Evolutionary conservation across 176 grass and related monocot genomes (phyloP), one percentile per base, ranked within the genome.

Genomic region (Cenchrus americanus): DNA sequence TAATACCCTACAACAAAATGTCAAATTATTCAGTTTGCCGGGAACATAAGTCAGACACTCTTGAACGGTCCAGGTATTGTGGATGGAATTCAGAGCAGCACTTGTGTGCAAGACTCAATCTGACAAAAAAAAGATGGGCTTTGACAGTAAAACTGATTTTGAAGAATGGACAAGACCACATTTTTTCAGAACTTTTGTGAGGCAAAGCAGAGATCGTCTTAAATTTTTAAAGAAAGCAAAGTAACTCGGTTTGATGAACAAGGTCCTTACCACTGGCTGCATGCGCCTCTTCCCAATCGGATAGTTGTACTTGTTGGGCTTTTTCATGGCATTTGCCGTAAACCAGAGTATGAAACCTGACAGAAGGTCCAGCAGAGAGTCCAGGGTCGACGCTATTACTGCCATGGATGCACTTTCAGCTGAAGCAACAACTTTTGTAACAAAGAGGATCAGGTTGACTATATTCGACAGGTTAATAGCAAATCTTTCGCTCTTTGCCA

Each of bases 321-420:
- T 99, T 57, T 89, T 95, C 96, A 99, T 99, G 10, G 91, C 86
- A 51, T 96, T 22, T 5, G 96, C 78, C 0, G 96, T 99, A 15
- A 90, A 95, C 93, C 83, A 99, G 50, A 99, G 96, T 78, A 99
- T 99, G 75, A 96, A 68, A 26, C 96, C 96, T 57, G 96, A 98
- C 62, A 99, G 51, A 32, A 99, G 87, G 77, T 99, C 96, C 53
- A 99, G 69, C 13, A 99, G 80, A 50, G 96, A 99, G 80, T 99
- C 96, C 64, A 99, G 77, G 0, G 96, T 94, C 6, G 96, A 99
- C 24, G 96, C 96, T 27, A 99, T 99, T 34, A 99, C 96, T 21
- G 89, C 93, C 96, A 96, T 79, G 15, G 96, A 99, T 65, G 52
- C 3, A 47, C 80, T 92, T 69, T 99, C 74, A 3, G 89, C 11